phyloP scores from a whole-genome alignment of 495 filamentous ascomycete species.

The Talaromyces stipitatus region DNA sequence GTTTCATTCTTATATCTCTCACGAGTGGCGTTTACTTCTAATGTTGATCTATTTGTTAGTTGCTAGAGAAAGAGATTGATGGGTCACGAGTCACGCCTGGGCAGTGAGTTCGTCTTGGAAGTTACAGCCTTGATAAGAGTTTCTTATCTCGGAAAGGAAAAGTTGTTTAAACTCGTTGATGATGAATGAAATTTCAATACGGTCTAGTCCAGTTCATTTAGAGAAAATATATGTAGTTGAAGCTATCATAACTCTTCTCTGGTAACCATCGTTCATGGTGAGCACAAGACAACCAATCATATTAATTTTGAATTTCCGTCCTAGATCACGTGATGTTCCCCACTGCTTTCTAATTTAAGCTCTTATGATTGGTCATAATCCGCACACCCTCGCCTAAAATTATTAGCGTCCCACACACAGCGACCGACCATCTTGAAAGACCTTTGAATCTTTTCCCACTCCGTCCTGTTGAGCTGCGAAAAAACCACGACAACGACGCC shows the following conservation, averaged over 20 bases:
- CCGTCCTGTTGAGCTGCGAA: constrained; percentile 6
- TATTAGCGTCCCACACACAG: constrained; percentile 44
- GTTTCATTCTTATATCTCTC: not conserved
- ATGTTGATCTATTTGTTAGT: not conserved
- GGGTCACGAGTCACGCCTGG: too few relatives aligned
- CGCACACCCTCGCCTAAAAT: constrained; percentile 32
- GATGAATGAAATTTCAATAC: too few relatives aligned
- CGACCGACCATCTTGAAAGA: constrained; percentile 11
- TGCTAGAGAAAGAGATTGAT: not conserved
- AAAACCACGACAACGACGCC: constrained; percentile 33
- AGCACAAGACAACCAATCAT: not conserved
- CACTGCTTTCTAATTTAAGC: not conserved
- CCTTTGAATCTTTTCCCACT: constrained; percentile 28
- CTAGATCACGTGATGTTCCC: not conserved
- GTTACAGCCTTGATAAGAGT: too few relatives aligned
- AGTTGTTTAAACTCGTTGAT: too few relatives aligned
- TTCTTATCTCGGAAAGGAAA: too few relatives aligned
- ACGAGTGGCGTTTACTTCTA: not conserved
- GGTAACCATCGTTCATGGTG: too few relatives aligned
- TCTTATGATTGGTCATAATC: not conserved
- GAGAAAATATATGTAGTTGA: too few relatives aligned
- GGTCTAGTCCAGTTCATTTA: too few relatives aligned
- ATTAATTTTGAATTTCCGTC: not conserved
- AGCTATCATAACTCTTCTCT: too few relatives aligned
- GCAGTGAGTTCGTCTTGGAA: too few relatives aligned